phyloP scores from a whole-genome alignment of 495 filamentous ascomycete genomes.

The Chaetomium cochliodes region DNA sequence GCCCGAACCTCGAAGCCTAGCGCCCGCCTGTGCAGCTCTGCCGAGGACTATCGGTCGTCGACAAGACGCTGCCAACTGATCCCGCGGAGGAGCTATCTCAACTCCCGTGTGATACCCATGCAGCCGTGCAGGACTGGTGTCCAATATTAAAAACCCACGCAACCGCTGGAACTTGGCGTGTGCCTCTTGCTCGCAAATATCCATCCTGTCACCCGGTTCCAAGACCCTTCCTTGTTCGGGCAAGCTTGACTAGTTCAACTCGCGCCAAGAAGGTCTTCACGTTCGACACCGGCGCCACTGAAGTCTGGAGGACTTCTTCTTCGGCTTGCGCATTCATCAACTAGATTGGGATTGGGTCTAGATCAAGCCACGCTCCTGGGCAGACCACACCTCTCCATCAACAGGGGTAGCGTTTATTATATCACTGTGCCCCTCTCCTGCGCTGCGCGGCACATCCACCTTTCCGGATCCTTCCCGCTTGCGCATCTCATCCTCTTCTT shows the following conservation, averaged over 20 bases:
- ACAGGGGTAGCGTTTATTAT: constrained; percentile 11
- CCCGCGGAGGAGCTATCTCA: constrained; percentile 3
- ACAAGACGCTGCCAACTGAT: constrained; percentile 9
- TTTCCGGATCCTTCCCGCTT: constrained; percentile 13
- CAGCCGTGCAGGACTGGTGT: constrained; percentile 22
- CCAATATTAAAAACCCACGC: constrained; percentile 52
- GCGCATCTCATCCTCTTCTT: background rate
- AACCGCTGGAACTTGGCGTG: constrained; percentile 41
- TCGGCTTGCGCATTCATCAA: background rate
- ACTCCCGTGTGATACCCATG: constrained; percentile 22
- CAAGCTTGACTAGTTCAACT: background rate
- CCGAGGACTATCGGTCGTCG: constrained; percentile 6
- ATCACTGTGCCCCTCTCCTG: constrained; percentile 17
- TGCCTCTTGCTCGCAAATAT: constrained; percentile 29
- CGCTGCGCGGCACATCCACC: constrained; percentile 15
- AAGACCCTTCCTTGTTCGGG: background rate
- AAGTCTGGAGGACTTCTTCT: background rate
- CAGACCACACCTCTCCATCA: constrained; percentile 14
- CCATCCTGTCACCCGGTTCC: constrained; percentile 15
- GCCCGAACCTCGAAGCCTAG: constrained; percentile 22
- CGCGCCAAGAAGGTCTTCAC: background rate
- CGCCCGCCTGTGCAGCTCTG: constrained; percentile 30
- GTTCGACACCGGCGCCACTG: background rate
- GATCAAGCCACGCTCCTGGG: background rate
- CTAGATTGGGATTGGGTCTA: background rate